phyloP scores from a whole-genome alignment of 805 yeast species.

The Starmerella bombicola region DNA sequence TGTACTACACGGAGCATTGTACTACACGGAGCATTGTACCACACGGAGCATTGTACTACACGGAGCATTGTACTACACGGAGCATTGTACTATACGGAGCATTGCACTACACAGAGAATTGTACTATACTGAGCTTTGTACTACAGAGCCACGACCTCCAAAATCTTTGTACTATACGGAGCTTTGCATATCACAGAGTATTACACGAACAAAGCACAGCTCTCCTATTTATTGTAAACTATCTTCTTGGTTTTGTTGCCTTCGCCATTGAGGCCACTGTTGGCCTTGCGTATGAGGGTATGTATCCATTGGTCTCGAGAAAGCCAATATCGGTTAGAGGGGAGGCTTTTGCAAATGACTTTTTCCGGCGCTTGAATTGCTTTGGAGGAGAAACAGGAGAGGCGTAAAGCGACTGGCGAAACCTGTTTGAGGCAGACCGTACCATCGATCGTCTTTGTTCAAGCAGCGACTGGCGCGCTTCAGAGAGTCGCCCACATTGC shows the following conservation, averaged over 20 bases:
- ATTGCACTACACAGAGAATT: too few species aligned
- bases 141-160: too few species aligned
- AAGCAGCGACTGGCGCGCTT: not conserved
- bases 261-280: constrained; percentile 13
- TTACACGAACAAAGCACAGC: too few species aligned
- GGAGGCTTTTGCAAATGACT: not conserved
- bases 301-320: not conserved
- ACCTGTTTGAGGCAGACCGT: not conserved
- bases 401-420: not conserved
- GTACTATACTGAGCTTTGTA: too few species aligned
- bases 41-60: too few species aligned
- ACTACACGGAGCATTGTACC: too few species aligned
- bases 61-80: too few species aligned
- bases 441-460: not conserved
- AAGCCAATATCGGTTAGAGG: too few species aligned
- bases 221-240: not conserved
- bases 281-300: constrained; percentile 11
- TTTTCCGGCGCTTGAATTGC: not conserved
- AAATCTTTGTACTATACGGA: too few species aligned
- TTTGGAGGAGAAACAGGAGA: not conserved
- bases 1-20: too few species aligned
- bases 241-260: not conserved
- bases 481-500: not conserved
- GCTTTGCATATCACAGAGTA: too few species aligned
- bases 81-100: too few species aligned